These are phyloP conservation scores for Sonneratia alba DNA, from an alignment of 345 rosid species.

Conservation along the genomic window DNA sequence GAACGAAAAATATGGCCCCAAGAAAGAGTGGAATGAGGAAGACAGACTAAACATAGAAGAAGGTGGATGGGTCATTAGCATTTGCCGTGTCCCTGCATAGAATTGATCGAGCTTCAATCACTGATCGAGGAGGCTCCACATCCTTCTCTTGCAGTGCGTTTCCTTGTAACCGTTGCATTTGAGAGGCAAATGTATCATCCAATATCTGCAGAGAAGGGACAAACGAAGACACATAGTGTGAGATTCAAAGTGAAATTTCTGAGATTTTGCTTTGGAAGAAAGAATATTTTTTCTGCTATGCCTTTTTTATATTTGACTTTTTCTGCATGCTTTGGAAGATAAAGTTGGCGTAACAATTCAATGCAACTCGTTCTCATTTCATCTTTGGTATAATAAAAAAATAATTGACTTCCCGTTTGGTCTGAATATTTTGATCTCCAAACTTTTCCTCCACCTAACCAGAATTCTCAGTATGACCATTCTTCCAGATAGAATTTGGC, in stretches of 20 bases:
- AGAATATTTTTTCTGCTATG: too few relatives aligned
- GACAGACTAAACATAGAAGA: slow-evolving; percentile 47
- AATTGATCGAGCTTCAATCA: slow-evolving; percentile 87
- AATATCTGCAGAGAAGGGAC: slow-evolving; percentile 36
- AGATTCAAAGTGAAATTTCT: background rate
- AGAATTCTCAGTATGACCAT: background rate
- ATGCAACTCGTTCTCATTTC: too few relatives aligned
- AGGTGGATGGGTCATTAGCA: slow-evolving; percentile 49
- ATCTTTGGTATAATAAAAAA: too few relatives aligned
- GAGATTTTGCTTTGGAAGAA: background rate
- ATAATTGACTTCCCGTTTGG: too few relatives aligned
- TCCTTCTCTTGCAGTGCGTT: slow-evolving; percentile 86
- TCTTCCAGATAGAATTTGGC: background rate
- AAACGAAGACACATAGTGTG: background rate
- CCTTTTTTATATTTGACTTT: too few relatives aligned
- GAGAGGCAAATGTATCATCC: slow-evolving; percentile 91
- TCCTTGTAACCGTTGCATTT: slow-evolving; percentile 85
- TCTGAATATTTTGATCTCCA: too few relatives aligned
- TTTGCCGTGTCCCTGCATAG: slow-evolving; percentile 75
- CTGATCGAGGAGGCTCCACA: slow-evolving; percentile 81
- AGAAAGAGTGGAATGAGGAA: background rate
- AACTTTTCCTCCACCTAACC: too few relatives aligned
- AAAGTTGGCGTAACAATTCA: background rate
- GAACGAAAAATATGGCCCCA: background rate
- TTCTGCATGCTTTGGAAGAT: background rate